A percentile compares a stretch with the other conserved stretches of the same genome.
Conservation (phyloP, 106 monocot species). For the Dioscorea alata region DNA sequence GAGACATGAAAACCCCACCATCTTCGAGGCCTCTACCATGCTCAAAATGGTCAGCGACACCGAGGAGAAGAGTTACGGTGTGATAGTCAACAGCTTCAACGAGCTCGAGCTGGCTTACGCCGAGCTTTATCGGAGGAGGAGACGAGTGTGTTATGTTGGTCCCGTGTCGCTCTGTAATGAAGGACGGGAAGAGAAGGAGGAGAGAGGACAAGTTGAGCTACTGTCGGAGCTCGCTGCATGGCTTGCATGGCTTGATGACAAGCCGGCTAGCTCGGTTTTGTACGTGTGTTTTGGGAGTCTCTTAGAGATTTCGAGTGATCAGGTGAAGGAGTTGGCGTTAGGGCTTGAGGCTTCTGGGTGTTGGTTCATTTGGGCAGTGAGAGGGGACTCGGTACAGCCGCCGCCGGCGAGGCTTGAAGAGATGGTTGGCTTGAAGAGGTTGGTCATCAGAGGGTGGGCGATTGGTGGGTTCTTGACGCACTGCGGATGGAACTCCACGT, state of each 20-base stretch:
- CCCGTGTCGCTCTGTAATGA: background rate
- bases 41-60: background rate
- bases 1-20: background rate
- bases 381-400: background rate
- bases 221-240: background rate
- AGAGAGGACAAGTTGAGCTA: background rate
- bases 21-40: background rate
- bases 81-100: constrained; percentile 3
- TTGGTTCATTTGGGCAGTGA: constrained; percentile 2
- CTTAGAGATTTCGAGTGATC: background rate
- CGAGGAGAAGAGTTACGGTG: background rate
- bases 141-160: background rate
- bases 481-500: constrained; percentile 21
- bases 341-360: background rate
- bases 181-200: background rate
- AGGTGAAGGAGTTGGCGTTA: background rate
- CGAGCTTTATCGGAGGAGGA: background rate
- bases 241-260: constrained; percentile 6
- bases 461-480: constrained; percentile 9
- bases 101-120: constrained; percentile 5
- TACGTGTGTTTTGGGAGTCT: constrained; percentile 10
- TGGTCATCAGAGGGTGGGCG: constrained; percentile 1
- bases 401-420: background rate
- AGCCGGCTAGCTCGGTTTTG: constrained; percentile 6
- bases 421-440: background rate